Evolutionary conservation across 2,329 filamentous ascomycete genomes (phyloP), one percentile per base, ranked within the genome.

Genomic region (Diaporthe citrichinensis): DNA sequence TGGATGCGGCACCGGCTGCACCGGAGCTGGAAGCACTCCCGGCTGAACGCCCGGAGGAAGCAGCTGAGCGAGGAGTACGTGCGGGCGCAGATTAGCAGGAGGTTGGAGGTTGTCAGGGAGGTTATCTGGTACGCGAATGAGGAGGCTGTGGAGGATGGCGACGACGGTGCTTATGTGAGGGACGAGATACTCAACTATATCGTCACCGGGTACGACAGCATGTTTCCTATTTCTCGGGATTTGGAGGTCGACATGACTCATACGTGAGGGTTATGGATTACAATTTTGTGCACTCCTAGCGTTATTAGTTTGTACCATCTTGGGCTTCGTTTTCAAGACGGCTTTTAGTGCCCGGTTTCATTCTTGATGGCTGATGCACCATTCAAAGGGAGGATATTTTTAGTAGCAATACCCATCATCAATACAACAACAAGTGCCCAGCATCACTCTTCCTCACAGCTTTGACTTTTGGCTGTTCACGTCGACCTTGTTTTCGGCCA

Each of bases 381-480:
- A 9, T 36, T 23, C 31, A 12, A 36, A 12, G 17, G 0, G 2
- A 9, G 4, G 4, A 25, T 9, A n/a, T 5, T 15, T 41, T 59
- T 23, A 14, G 10, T 3, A 25, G 14, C 20, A 36, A 4, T 14
- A 36, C 20, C 4, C 17, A 44, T 28, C n/a, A 28, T 65, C 20
- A 59, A 59, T 23, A 20, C 6, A 46, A 14, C 17, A 17, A 4
- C 1, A 23, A 2, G 3, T 4, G 1, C 0, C 10, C 2, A 15
- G 12, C n/a, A 17, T 67, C 8, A 44, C 12, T n/a, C 4, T 6
- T 6, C 3, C 23, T 69, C 15, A 55, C 8, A 69, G 36, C 20
- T 17, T 49, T 34, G 61, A 67, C 9, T 55, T 69, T 2, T 55
- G 49, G n/a, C 10, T 14, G 8, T 25, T 3, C 1, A 10, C 31